Percentiles rank a stretch among this genome's conserved stretches.
Conservation (phyloP, 2,329 filamentous ascomycete species). For the Plectosphaerella plurivora region DNA sequence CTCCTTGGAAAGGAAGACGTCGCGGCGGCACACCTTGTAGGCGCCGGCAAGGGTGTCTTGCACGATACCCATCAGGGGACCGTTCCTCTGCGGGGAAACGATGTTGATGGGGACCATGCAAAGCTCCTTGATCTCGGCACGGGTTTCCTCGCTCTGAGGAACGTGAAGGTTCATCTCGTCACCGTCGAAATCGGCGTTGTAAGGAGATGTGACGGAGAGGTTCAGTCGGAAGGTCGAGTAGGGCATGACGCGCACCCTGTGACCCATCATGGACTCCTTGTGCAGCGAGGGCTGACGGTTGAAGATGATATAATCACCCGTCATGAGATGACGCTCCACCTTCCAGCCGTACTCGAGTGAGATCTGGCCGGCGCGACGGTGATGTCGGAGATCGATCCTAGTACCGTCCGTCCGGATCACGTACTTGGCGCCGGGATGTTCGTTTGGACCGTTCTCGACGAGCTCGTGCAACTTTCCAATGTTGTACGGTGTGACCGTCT, state of each 20-base stretch:
- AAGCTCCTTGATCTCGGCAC: conserved; percentile 88
- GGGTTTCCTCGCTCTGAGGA: conserved; percentile 93
- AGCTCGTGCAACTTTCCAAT: conserved; percentile 86
- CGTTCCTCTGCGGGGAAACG: conserved; percentile 94
- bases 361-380: conserved; percentile 82
- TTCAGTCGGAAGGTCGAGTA: conserved; percentile 99
- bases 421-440: conserved; percentile 94
- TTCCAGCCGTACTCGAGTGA: conserved; percentile 96
- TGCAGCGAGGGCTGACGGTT: conserved; percentile 98
- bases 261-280: conserved; percentile 99
- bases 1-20: conserved; percentile 85
- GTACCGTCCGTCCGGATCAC: conserved; percentile 92
- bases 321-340: conserved; percentile 92
- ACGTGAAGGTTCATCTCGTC: conserved; percentile 99
- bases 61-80: conserved; percentile 98
- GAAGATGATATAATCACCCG: conserved; percentile 98
- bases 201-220: conserved; percentile 93
- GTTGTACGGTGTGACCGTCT: conserved; percentile 97
- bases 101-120: conserved; percentile 99
- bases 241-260: conserved; percentile 95
- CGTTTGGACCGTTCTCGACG: conserved; percentile 89
- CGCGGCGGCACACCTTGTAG: conserved; percentile 93
- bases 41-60: conserved; percentile 95
- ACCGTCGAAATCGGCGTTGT: conserved; percentile 99
- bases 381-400: conserved; percentile 89